Percentiles rank a stretch among this genome's conserved stretches.
Conservation (phyloP, 2,329 filamentous ascomycete species). For the Ilyonectria robusta region DNA sequence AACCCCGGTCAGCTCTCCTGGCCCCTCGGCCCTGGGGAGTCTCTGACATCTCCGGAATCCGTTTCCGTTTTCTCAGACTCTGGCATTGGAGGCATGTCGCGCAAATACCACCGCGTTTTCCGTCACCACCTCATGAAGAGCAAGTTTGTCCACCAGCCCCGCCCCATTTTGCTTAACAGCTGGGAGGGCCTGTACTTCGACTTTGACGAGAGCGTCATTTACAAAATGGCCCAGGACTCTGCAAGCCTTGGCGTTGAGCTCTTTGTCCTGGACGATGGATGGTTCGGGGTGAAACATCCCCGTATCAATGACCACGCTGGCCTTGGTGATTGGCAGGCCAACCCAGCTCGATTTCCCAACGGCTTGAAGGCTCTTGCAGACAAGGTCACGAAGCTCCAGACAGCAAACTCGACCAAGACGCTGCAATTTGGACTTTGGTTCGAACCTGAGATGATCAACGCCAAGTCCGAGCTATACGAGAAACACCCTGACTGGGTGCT, state of each 20-base stretch:
- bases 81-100: constrained; percentile 74
- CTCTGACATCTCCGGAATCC: constrained; percentile 73
- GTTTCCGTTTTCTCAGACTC: constrained; percentile 72
- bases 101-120: constrained; percentile 73
- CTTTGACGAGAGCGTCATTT: constrained; percentile 69
- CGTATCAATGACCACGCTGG: constrained; percentile 70
- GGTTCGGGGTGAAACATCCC: constrained; percentile 74
- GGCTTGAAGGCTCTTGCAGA: constrained; percentile 67
- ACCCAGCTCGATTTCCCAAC: constrained; percentile 70
- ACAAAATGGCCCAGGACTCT: constrained; percentile 68
- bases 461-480: constrained; percentile 71
- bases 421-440: constrained; percentile 77
- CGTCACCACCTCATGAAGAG: constrained; percentile 72
- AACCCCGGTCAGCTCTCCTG: constrained; percentile 74
- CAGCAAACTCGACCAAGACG: constrained; percentile 60
- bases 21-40: constrained; percentile 67
- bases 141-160: constrained; percentile 65
- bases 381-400: constrained; percentile 64
- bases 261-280: constrained; percentile 77
- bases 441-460: constrained; percentile 78
- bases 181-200: constrained; percentile 76
- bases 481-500: constrained; percentile 76
- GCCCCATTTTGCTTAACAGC: constrained; percentile 73
- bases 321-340: constrained; percentile 75
- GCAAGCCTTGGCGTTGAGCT: constrained; percentile 73